Base-by-base conservation (phyloP, 2,329 filamentous ascomycete species). In the Fusarium dlaminii region DNA sequence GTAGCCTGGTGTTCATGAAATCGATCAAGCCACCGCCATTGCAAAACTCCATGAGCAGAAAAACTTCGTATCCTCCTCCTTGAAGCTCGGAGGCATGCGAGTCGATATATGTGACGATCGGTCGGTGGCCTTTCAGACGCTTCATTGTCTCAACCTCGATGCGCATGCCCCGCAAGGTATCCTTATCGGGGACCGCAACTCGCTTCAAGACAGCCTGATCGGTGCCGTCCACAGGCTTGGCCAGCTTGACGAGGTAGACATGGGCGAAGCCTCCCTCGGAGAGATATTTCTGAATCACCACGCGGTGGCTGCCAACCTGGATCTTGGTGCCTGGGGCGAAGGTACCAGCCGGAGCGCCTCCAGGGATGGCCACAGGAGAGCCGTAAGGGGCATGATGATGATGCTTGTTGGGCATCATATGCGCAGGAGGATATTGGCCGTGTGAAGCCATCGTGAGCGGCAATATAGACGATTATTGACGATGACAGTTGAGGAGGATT, bases 121-220 rank as follows among this genome's bases (percentile, higher is more conserved):
- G 93, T 72, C 92, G 91, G 88, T 98, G 96, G 65, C 96, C 96
- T 87, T 98, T 98, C 78, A 99, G 89, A 84, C 96, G 95, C 91
- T 99, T 99, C 96, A 99, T 99, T 20, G 96, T 99, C 86, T 99
- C 96, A 77, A 99, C 96, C 87, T 99, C 96, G 76, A 92, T 98
- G 83, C 96, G 92, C 96, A 99, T 98, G 83, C 94, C 95, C 72
- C 94, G 93, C 84, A 99, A 87, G 66, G 96, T 91, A 74, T 97
- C 94, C 87, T 97, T 98, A 84, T 99, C 96, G 37, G 96, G 95
- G 59, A 98, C 96, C 40, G 96, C 96, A 66, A 99, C 96, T 80
- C 96, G 89, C 88, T 99, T 98, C 80, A 98, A 87, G 55, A 98
- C 95, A 18, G 94, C 95, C 78, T 91, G 87, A 77, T 97, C 93